Evolutionary conservation across 2,329 filamentous ascomycete genomes (phyloP), one percentile per base, ranked within the genome.

Genomic region (Colletotrichum scovillei): DNA sequence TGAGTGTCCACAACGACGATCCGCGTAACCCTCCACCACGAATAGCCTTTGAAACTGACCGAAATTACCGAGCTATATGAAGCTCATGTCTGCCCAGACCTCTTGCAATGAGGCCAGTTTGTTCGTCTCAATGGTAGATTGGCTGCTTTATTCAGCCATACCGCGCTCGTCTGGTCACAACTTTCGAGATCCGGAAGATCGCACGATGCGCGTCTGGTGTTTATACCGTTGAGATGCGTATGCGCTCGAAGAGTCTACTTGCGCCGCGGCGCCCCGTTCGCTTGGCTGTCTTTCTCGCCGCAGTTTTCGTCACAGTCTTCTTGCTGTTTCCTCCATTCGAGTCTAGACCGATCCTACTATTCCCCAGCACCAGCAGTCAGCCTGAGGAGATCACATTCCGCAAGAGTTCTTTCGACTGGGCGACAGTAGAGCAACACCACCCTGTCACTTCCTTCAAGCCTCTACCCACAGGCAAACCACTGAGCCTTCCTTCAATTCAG

Each of bases 361-460:
- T 4, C 4, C 7, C 12, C 14, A 19, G 38, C 38, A 42, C 12
- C 62, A 26, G 5, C 22, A 38, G 49, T 16, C 53, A 22, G 38
- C 55, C 38, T 5, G 24, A 24, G 59, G 11, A 49, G 49, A 3
- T 76, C 16, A 63, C 49, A 14, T 80, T 80, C 69, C 64, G 75
- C 2, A 67, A 76, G 24, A 78, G 79, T 59, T 75, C 76, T 19
- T 78, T 81, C 72, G 77, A 83, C 69, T 84, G 83, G 82, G 73
- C 80, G 1, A 69, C 67, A 0, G 75, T 78, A 1, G 67, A 67
- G 12, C 75, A 79, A 22, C 78, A 79, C 56, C 67, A 81, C 71
- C 81, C 81, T 5, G 80, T 80, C 7, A 46, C 63, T 1, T 77
- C 79, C 6, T 79, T 83, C 74, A 80, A 79, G 73, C 76, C 78